Evolutionary conservation across 1,139 yeast genomes (phyloP).

Genomic region (Candida tropicalis): DNA sequence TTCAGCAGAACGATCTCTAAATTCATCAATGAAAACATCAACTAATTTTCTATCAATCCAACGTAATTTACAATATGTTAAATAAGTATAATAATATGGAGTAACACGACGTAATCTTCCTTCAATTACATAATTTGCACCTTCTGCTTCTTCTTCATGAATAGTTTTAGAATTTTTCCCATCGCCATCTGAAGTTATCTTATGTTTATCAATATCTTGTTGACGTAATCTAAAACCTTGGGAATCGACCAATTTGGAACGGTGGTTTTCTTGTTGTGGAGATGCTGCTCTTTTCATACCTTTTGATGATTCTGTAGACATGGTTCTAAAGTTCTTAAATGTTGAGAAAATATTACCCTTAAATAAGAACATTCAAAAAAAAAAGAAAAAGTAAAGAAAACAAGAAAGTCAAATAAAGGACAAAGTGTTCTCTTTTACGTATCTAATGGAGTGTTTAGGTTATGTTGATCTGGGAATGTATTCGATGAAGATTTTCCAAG

Average conservation of each 20-base stretch:
- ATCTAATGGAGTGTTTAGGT: neutral
- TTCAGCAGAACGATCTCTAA: slow-evolving; percentile 73
- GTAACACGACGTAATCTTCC: slow-evolving; percentile 71
- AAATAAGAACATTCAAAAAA: neutral
- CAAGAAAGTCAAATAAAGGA: neutral
- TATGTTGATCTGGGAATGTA: neutral
- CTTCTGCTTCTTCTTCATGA: slow-evolving; percentile 55
- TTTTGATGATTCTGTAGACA: slow-evolving; percentile 1
- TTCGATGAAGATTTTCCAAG: neutral
- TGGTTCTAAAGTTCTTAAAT: slow-evolving; percentile 1
- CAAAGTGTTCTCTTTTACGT: neutral
- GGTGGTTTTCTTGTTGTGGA: slow-evolving; percentile 17
- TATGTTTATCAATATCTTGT: slow-evolving; percentile 47
- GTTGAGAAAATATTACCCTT: neutral
- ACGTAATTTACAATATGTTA: slow-evolving; percentile 87
- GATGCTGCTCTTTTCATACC: slow-evolving; percentile 28
- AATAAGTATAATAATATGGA: slow-evolving; percentile 86
- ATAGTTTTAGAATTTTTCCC: slow-evolving; percentile 43
- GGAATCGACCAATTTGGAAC: slow-evolving; percentile 38
- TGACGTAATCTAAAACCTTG: slow-evolving; percentile 53
- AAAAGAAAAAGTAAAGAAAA: neutral
- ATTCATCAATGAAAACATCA: slow-evolving; percentile 82
- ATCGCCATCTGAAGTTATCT: slow-evolving; percentile 40
- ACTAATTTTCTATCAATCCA: slow-evolving; percentile 84
- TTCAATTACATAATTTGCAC: slow-evolving; percentile 53